Evolutionary conservation across 768 basidiomycete genomes (phyloP), one percentile per base, ranked within the genome.

Genomic region (Saitozyma sp.): DNA sequence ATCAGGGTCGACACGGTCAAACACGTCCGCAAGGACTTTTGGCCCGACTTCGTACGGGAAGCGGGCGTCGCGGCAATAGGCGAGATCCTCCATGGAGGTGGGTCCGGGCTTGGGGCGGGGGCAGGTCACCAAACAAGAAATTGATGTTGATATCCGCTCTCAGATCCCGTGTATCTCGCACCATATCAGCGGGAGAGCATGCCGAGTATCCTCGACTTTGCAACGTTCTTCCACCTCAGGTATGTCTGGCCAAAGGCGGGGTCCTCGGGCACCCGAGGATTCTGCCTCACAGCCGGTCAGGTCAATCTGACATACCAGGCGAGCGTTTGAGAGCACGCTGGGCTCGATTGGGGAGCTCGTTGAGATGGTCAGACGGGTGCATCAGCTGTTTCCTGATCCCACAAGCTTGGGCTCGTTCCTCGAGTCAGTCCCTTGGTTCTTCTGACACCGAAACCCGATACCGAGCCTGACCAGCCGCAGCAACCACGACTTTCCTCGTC

Each of bases 11-110:
- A 92, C 56, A 71, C 62, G 1, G 61, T 76, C 53, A 76, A 76
- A 48, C 74, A 76, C 61, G 62, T 76, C 50, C 55, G 69, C 11
- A 69, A 71, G 53, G 80, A 83, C 56, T 94, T 94, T 76, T 92
- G 90, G 91, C 86, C 88, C 0, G 74, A 75, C 8, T 92, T 94
- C 72, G 88, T 87, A 64, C 81, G 78, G 49, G 85, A 84, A 20
- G 88, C 89, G 0, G 90, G 88, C 9, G 88, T 92, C 8, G 92
- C 89, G 78, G 92, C 89, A 66, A 87, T 93, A 59, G 92, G 92
- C 46, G 91, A 92, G 80, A 89, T 93, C 16, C 62, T 77, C 17
- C 76, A 78, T 49, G 75, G 78, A 8, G 73, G 77, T 78, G 52
- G 66, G 69, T 59, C 17, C 52, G n/a, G 17, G 9, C 54, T 19